phyloP scores from a whole-genome alignment of 1,284 basidiomycete genomes.

The Ustilago curta region DNA sequence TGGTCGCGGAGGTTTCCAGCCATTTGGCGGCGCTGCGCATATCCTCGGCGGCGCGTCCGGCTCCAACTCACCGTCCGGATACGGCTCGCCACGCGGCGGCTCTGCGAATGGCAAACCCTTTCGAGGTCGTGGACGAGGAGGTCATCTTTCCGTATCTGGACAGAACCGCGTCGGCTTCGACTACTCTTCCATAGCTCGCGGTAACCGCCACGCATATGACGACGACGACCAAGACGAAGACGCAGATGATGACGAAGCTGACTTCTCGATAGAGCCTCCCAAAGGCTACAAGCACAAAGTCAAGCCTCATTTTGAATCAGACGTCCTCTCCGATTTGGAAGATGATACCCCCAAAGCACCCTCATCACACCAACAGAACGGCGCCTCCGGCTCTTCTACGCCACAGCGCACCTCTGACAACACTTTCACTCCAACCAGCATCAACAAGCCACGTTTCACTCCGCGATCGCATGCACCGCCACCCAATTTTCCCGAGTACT shows the following conservation, averaged over 20 bases:
- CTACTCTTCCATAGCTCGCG: slow-evolving; percentile 38
- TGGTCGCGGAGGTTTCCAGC: slow-evolving; percentile 23
- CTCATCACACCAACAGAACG: slow-evolving; percentile 1
- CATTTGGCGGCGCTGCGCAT: slow-evolving; percentile 31
- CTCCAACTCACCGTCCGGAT: slow-evolving; percentile 14
- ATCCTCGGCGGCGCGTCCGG: slow-evolving; percentile 18
- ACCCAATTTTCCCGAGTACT: slow-evolving; percentile 41
- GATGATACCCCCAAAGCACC: neutral
- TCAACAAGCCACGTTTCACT: slow-evolving; percentile 22
- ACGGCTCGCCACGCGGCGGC: slow-evolving; percentile 38
- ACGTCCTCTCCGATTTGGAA: slow-evolving; percentile 19
- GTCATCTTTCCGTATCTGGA: slow-evolving; percentile 38
- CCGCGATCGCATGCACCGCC: slow-evolving; percentile 27
- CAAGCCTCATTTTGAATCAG: slow-evolving; percentile 43
- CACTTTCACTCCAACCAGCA: slow-evolving; percentile 1
- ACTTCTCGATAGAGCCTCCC: slow-evolving; percentile 40
- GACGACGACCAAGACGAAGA: slow-evolving; percentile 27
- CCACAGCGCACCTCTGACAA: slow-evolving; percentile 17
- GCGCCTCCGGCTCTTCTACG: slow-evolving; percentile 14
- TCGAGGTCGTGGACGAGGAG: slow-evolving; percentile 41
- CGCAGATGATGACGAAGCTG: slow-evolving; percentile 13
- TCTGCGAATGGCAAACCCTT: slow-evolving; percentile 17
- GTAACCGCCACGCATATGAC: slow-evolving; percentile 14
- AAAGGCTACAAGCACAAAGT: slow-evolving; percentile 40
- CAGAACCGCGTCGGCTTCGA: slow-evolving; percentile 54